Base-by-base conservation (phyloP, 1,284 basidiomycete genomes). In the Apiotrichum mycotoxinovorans region DNA sequence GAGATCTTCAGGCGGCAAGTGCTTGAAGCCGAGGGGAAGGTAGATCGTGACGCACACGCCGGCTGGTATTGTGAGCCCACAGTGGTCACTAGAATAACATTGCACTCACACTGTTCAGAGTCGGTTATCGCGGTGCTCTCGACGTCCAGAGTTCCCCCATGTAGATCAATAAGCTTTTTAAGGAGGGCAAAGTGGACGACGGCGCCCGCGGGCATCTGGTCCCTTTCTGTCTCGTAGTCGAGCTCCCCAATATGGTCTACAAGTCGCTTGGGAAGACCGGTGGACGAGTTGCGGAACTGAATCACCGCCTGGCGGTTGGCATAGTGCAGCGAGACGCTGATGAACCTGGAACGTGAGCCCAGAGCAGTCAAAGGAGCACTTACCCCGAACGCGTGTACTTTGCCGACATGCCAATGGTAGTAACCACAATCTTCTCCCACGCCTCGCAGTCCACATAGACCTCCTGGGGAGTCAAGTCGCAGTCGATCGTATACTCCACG, bases 361-460 rank as follows among this genome's bases (percentile, higher is more conserved):
- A 2, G 4, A 20, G 20, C 22, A 2, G 5, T 41, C 8, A 20
- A 7, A 12, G 7, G 5, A 1, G 7, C 2, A 44, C 42, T 26
- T 8, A 44, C 42, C 42, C 42, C 4, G 9, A 14, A 1, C 44
- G 44, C 1, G 44, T 45, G n/a, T 45, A 45, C 27, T 20, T 30
- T 1, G 18, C 3, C 17, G 44, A 41, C 66, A 23, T 45, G 58
- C 70, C 71, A 47, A 77, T 61, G 5, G 77, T 61, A 49, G 76
- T 77, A 65, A 71, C 75, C 11, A 75, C 58, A 53, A 78, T 68
- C 59, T 78, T 79, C 54, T 80, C 79, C 74, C 75, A 79, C 20
- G 77, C 68, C n/a, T 79, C 78, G 0, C 67, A 61, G 61, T 75
- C 74, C 49, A 78, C 69, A 54, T 68, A 80, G 3, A 72, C 69